These are phyloP conservation scores for Byssoonygena ceratinophila DNA, from an alignment of 2,329 filamentous ascomycete genomes.

Conservation along the genomic window DNA sequence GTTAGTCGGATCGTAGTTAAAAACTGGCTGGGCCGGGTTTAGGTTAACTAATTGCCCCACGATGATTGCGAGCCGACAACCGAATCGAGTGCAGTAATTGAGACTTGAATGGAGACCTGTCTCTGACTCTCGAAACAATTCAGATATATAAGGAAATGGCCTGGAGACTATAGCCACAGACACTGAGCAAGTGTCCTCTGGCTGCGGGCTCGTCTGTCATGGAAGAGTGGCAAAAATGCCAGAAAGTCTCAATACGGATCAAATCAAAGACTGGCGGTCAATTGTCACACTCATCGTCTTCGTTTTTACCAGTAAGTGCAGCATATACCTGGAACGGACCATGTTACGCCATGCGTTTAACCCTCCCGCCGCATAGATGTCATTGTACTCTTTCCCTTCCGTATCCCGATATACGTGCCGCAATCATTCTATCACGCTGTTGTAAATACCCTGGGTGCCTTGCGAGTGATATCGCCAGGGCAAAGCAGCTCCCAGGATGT, in stretches of 20 bases:
- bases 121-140: no score
- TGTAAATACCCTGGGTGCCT: slow-evolving; percentile 34
- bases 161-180: no score
- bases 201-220: neutral
- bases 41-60: no score
- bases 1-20: no score
- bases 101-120: no score
- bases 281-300: slow-evolving; percentile 62
- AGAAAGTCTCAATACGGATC: slow-evolving; percentile 39
- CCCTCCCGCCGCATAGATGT: slow-evolving; percentile 43
- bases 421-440: slow-evolving; percentile 39
- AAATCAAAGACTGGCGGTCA: slow-evolving; percentile 56
- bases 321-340: neutral
- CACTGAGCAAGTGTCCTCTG: neutral
- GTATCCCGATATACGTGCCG: slow-evolving; percentile 53
- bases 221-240: slow-evolving; percentile 18
- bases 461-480: slow-evolving; percentile 46
- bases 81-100: no score
- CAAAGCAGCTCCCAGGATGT: slow-evolving; percentile 20
- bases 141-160: no score
- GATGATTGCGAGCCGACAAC: no score
- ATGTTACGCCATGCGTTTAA: neutral
- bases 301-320: slow-evolving; percentile 55
- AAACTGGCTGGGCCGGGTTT: no score
- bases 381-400: slow-evolving; percentile 58